Percentiles rank a stretch among this genome's conserved stretches.
These are phyloP conservation scores for Leccinum arenicola DNA, from an alignment of 768 basidiomycete genomes.

Conservation along the genomic window DNA sequence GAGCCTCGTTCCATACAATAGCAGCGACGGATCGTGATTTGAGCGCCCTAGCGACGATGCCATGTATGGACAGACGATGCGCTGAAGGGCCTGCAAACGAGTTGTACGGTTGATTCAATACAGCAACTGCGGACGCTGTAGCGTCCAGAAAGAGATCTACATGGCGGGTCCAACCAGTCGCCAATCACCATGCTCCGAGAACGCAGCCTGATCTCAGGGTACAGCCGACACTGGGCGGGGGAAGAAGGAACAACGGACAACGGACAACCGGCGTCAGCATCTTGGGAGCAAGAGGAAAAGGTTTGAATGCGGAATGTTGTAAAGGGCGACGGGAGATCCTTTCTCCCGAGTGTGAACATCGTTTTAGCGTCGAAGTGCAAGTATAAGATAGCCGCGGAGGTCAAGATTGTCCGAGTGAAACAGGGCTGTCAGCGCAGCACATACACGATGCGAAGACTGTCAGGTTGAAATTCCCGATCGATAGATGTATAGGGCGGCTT, in stretches of 20 bases:
- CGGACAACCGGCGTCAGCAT: not conserved
- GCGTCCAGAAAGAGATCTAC: not conserved
- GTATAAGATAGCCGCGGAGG: not conserved
- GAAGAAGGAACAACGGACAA: not conserved
- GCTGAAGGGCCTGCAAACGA: not conserved
- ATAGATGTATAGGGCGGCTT: not conserved
- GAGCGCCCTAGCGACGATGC: not conserved
- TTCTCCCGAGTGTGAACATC: not conserved
- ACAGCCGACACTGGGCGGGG: not conserved
- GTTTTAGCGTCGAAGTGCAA: not conserved
- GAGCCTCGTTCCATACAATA: not conserved
- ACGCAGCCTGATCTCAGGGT: not conserved
- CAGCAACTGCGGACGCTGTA: not conserved
- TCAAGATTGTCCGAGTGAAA: not conserved
- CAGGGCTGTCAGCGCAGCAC: not conserved
- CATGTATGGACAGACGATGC: not conserved
- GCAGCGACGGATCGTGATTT: not conserved
- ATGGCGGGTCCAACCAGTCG: not conserved
- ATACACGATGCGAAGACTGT: not conserved
- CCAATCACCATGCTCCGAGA: not conserved
- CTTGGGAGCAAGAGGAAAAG: not conserved
- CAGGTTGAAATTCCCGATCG: constrained; percentile 1
- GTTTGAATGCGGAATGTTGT: not conserved
- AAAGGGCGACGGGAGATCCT: not conserved
- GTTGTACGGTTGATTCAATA: not conserved